Base-by-base conservation (phyloP, 1,284 basidiomycete species). In the Singerocomus inundabilis region DNA sequence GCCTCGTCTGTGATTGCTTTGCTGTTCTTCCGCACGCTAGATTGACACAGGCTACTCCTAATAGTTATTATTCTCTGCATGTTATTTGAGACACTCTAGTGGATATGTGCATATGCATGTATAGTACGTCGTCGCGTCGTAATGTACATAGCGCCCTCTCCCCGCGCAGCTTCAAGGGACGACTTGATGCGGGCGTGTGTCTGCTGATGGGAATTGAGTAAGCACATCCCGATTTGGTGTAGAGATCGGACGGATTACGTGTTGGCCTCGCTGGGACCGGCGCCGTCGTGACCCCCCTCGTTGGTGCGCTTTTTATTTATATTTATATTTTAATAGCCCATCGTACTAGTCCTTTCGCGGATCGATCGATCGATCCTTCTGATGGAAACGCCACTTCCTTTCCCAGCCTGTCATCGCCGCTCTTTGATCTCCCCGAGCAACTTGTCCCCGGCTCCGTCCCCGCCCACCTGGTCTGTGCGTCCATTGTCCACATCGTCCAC, bases 41-140 rank as follows among this genome's bases (percentile, higher is more conserved):
- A 65, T 38, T 48, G 62, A 55, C 53, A 64, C 65, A 66, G n/a
- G n/a, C n/a, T n/a, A n/a, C n/a, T 52, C 61, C 50, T 66, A 65
- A 50, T 66, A 64, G 66, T 69, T 54, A 50, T 63, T 65, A 63
- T 59, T 58, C 65, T 67, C 64, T 48, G 54, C 62, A 68, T n/a
- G n/a, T n/a, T n/a, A n/a, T n/a, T 62, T 60, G 52, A 42, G 57
- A 59, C 64, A 68, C 63, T 55, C 52, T 68, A 68, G 63, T 67
- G 63, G 66, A 65, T 67, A 64, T 67, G 66, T 67, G 66, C 63
- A n/a, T n/a, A 68, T 69, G 58, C 67, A 67, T 66, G 63, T 66
- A 66, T 66, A 67, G 61, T 64, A 68, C 62, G 41, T 39, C 46
- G 57, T 64, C 58, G 51, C 39, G 34, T 57, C 57, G 40, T 64